Conservation (phyloP, 2,329 filamentous ascomycete genomes). For the Mycosphaerella arachidis region DNA sequence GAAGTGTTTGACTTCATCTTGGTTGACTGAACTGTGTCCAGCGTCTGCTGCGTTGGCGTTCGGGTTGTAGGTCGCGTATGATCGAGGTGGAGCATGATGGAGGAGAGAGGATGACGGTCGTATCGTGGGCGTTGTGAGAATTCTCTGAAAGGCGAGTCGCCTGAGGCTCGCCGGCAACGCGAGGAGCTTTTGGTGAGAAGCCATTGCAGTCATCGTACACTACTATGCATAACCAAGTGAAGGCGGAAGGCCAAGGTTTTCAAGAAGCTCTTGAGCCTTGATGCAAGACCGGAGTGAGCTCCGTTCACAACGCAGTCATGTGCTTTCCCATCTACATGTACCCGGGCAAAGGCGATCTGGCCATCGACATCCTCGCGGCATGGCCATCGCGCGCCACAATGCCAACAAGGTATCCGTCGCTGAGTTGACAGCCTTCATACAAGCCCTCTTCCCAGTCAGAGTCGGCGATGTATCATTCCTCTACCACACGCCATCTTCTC, state of each 20-base stretch:
- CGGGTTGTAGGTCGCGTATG: conserved; percentile 22
- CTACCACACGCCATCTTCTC: conserved; percentile 7
- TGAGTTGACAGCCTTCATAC: background rate
- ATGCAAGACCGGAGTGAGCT: too few species aligned
- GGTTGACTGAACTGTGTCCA: conserved; percentile 65
- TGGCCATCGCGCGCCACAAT: background rate
- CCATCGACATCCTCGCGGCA: background rate
- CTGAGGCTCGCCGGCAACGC: conserved; percentile 2
- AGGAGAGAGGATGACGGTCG: background rate
- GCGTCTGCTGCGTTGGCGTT: conserved; percentile 8
- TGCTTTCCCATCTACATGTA: too few species aligned
- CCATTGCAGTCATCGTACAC: background rate
- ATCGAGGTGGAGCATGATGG: background rate
- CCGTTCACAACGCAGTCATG: too few species aligned
- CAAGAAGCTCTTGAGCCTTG: too few species aligned
- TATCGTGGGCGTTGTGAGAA: background rate
- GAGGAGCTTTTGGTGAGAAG: background rate
- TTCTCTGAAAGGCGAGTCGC: conserved; percentile 6
- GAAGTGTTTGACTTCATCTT: conserved; percentile 89
- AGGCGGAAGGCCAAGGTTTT: too few species aligned
- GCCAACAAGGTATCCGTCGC: background rate
- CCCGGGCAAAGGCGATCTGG: too few species aligned
- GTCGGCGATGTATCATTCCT: conserved; percentile 8
- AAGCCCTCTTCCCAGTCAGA: conserved; percentile 4
- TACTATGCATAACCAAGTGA: background rate